phyloP scores from a whole-genome alignment of 2,329 filamentous ascomycete genomes.

The Aspergillus calidoustus region DNA sequence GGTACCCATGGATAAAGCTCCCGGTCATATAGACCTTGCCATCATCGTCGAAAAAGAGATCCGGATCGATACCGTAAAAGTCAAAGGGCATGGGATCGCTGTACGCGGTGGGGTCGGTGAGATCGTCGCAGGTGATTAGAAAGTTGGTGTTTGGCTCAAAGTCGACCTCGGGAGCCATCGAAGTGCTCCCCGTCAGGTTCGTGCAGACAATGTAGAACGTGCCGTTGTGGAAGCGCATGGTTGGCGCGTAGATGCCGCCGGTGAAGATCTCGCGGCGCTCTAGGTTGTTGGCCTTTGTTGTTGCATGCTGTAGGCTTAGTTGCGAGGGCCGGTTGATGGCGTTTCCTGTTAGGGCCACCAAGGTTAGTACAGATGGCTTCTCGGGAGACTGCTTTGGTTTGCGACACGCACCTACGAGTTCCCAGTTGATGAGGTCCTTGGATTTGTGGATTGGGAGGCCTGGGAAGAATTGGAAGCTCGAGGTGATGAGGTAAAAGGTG shows the following conservation, averaged over 20 bases:
- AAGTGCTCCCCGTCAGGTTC: constrained; percentile 23
- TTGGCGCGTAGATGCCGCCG: constrained; percentile 50
- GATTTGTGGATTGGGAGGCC: constrained; percentile 59
- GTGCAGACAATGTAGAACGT: constrained; percentile 53
- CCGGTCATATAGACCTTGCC: constrained; percentile 43
- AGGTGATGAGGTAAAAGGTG: constrained; percentile 56
- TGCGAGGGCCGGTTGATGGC: constrained; percentile 24
- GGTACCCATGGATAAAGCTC: constrained; percentile 1
- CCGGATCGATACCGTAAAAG: constrained; percentile 50
- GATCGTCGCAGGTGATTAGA: constrained; percentile 47
- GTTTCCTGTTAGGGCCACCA: constrained; percentile 17
- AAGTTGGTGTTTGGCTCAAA: constrained; percentile 30
- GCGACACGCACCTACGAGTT: constrained; percentile 29
- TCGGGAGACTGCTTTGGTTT: not conserved
- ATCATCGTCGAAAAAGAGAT: constrained; percentile 53
- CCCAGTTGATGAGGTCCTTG: constrained; percentile 39
- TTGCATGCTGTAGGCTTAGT: constrained; percentile 20
- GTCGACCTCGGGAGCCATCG: constrained; percentile 32
- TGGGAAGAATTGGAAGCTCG: constrained; percentile 73
- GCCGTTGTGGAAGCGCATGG: constrained; percentile 49
- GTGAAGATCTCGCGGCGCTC: constrained; percentile 17
- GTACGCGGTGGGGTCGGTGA: constrained; percentile 50
- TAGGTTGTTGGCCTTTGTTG: constrained; percentile 23
- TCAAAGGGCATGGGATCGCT: constrained; percentile 45
- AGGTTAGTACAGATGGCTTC: not conserved